phyloP scores from a whole-genome alignment of 345 rosid species.

The Populus deltoides region DNA sequence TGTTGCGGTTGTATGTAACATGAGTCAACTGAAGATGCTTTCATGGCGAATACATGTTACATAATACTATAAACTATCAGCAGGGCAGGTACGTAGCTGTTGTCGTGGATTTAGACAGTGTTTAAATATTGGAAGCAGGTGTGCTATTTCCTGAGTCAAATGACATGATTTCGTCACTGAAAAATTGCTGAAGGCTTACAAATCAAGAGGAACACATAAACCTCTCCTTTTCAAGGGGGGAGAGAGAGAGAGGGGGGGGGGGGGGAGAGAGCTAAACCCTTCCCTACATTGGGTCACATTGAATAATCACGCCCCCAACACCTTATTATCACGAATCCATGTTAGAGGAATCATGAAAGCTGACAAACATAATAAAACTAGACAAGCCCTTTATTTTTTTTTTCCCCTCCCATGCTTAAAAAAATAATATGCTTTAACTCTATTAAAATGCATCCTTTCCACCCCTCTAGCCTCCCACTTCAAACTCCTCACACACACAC shows the following conservation, averaged over 20 bases:
- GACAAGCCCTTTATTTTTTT: slow-evolving; percentile 11
- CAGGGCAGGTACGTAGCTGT: slow-evolving; percentile 2
- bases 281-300: slow-evolving; percentile 49
- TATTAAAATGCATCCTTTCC: slow-evolving; percentile 23
- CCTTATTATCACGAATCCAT: slow-evolving; percentile 52
- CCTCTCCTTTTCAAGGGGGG: background rate
- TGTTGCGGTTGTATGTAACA: too few species aligned
- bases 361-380: slow-evolving; percentile 36
- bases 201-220: background rate
- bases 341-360: slow-evolving; percentile 58
- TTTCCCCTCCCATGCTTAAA: slow-evolving; percentile 19
- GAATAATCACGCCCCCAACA: slow-evolving; percentile 58
- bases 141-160: slow-evolving; percentile 27
- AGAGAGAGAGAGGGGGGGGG: background rate
- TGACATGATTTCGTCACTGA: slow-evolving; percentile 25
- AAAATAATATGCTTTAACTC: background rate
- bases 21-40: too few species aligned
- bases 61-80: too few species aligned
- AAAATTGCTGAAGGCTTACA: slow-evolving; percentile 13
- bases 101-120: slow-evolving; percentile 21
- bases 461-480: background rate
- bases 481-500: slow-evolving; percentile 6
- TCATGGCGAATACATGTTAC: too few species aligned
- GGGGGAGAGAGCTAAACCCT: slow-evolving; percentile 28
- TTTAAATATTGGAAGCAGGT: slow-evolving; percentile 8